phyloP scores from a whole-genome alignment of 305 asterid species.

The Fraxinus baroniana region DNA sequence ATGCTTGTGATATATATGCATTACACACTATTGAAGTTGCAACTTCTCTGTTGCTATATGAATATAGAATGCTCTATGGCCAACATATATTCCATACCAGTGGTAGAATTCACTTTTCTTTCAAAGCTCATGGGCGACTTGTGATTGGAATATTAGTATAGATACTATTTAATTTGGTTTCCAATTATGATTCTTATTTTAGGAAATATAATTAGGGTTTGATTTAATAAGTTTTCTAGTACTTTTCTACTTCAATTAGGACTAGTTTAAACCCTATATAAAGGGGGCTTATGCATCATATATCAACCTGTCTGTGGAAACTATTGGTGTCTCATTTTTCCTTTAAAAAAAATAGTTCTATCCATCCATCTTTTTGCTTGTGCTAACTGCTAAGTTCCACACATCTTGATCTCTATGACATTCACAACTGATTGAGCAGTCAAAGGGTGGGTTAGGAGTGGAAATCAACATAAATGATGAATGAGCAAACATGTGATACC shows the following conservation, averaged over 20 bases:
- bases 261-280: not conserved
- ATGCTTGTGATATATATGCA: not conserved
- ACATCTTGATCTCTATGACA: not conserved
- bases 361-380: not conserved
- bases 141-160: not conserved
- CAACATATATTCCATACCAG: not conserved
- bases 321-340: not conserved
- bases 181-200: not conserved
- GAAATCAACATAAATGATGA: not conserved
- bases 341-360: not conserved
- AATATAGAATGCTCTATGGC: not conserved
- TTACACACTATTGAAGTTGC: not conserved
- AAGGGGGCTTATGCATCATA: not conserved
- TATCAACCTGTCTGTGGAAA: not conserved
- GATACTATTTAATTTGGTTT: not conserved
- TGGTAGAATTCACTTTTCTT: not conserved
- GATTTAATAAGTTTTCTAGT: not conserved
- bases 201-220: not conserved
- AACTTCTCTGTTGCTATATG: not conserved
- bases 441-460: not conserved
- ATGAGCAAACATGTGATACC: not conserved
- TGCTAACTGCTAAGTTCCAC: not conserved
- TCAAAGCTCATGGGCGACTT: not conserved
- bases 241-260: not conserved
- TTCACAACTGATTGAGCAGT: not conserved